phyloP scores from a whole-genome alignment of 2,329 filamentous ascomycete genomes.

The Blastomyces parvus region DNA sequence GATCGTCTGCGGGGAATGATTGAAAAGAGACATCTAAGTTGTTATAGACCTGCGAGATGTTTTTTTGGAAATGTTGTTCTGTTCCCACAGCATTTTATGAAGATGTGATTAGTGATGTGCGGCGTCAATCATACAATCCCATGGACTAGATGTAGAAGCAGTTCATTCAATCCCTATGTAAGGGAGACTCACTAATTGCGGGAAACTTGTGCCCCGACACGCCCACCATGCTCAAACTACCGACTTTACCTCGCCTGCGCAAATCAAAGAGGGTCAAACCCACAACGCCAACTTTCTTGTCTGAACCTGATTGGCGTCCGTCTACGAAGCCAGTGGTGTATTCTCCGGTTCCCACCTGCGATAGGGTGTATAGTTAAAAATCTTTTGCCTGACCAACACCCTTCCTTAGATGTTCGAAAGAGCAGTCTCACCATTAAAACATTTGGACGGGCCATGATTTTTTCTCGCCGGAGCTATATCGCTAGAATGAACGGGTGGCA shows the following conservation, averaged over 20 bases:
- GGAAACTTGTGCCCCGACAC: slow-evolving; percentile 84
- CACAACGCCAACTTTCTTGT: slow-evolving; percentile 95
- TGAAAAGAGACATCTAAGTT: slow-evolving; percentile 75
- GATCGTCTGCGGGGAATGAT: slow-evolving; percentile 68
- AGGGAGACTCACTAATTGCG: slow-evolving; percentile 62
- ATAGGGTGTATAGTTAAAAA: neutral
- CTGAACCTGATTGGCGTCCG: slow-evolving; percentile 69
- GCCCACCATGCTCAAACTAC: slow-evolving; percentile 77
- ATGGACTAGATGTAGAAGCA: neutral
- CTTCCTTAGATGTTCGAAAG: neutral
- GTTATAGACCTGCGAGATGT: slow-evolving; percentile 84
- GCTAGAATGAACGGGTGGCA: neutral
- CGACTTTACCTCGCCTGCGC: slow-evolving; percentile 77
- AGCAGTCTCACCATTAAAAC: slow-evolving; percentile 54
- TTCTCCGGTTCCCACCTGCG: slow-evolving; percentile 77
- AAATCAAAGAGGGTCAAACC: slow-evolving; percentile 84
- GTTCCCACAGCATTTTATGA: slow-evolving; percentile 1
- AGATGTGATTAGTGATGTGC: neutral
- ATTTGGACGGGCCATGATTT: slow-evolving; percentile 51
- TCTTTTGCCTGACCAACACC: slow-evolving; percentile 8
- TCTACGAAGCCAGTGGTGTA: slow-evolving; percentile 95
- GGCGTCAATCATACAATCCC: neutral
- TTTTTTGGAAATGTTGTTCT: slow-evolving; percentile 76
- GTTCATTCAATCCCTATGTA: neutral
- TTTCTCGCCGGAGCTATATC: neutral